phyloP scores from a whole-genome alignment of 2,329 filamentous ascomycete species.

The Thelonectria olida region DNA sequence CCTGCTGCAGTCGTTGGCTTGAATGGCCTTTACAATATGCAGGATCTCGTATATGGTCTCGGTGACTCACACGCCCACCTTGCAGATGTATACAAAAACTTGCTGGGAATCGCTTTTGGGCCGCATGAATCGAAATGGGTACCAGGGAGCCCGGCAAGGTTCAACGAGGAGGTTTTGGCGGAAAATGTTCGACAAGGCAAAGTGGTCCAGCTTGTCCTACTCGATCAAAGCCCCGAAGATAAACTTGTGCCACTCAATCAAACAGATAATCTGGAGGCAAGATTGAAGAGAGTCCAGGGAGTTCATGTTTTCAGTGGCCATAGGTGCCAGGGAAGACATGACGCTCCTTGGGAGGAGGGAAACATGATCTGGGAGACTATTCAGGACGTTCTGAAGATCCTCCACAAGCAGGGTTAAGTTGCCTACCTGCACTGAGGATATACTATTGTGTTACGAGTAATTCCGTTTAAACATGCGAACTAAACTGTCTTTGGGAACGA shows the following conservation, averaged over 20 bases:
- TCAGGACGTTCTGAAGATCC: background rate
- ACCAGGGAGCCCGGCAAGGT: background rate
- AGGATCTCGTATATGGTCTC: background rate
- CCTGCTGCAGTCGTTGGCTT: background rate
- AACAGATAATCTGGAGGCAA: background rate
- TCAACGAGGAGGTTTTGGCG: background rate
- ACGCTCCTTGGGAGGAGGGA: background rate
- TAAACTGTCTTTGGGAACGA: too few relatives aligned
- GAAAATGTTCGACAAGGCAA: background rate
- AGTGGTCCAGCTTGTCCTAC: background rate
- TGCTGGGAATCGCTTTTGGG: constrained; percentile 1
- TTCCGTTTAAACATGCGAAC: too few relatives aligned
- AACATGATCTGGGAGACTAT: constrained; percentile 1
- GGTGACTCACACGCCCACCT: background rate
- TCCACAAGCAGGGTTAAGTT: too few relatives aligned
- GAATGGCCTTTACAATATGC: background rate
- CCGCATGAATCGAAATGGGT: background rate
- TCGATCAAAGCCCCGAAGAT: background rate
- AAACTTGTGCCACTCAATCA: background rate
- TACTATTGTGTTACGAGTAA: too few relatives aligned
- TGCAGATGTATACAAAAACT: background rate
- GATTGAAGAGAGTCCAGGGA: background rate
- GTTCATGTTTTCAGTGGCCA: background rate
- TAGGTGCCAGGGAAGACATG: background rate
- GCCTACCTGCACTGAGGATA: too few relatives aligned